Conservation (phyloP, 1,284 basidiomycete species). For the Cryptococcus wingfieldii region DNA sequence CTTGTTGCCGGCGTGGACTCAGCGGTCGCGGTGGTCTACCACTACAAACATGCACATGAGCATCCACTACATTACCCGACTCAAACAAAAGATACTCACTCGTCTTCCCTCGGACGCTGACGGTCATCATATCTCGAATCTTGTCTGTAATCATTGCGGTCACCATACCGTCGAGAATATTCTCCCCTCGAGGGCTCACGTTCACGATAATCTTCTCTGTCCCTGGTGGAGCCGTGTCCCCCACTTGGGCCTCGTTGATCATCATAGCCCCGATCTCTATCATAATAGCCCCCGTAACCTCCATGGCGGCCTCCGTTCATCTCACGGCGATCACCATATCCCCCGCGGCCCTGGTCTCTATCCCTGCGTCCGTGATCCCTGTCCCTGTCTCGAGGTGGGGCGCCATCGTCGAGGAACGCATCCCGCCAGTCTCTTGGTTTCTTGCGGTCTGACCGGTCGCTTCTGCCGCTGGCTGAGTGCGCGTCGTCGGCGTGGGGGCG, state of each 20-base stretch:
- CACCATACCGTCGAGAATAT: constrained; percentile 25
- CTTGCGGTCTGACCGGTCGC: constrained; percentile 42
- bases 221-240: constrained; percentile 14
- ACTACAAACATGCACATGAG: constrained; percentile 4
- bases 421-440: constrained; percentile 71
- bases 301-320: constrained; percentile 6
- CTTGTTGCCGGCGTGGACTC: too few relatives aligned
- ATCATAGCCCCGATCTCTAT: constrained; percentile 13
- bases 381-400: not conserved
- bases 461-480: constrained; percentile 34
- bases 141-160: constrained; percentile 17
- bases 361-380: constrained; percentile 23
- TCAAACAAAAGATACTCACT: constrained; percentile 27
- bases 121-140: constrained; percentile 2
- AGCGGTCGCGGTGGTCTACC: too few relatives aligned
- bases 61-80: not conserved
- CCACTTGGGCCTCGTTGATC: not conserved
- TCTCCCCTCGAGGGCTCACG: constrained; percentile 33
- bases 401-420: constrained; percentile 56
- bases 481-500: constrained; percentile 36
- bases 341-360: constrained; percentile 13
- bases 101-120: constrained; percentile 30
- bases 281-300: constrained; percentile 6
- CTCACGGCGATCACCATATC: constrained; percentile 11
- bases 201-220: constrained; percentile 20